Conservation (phyloP, 139 green algal species). For the Asterochloris sp. region DNA sequence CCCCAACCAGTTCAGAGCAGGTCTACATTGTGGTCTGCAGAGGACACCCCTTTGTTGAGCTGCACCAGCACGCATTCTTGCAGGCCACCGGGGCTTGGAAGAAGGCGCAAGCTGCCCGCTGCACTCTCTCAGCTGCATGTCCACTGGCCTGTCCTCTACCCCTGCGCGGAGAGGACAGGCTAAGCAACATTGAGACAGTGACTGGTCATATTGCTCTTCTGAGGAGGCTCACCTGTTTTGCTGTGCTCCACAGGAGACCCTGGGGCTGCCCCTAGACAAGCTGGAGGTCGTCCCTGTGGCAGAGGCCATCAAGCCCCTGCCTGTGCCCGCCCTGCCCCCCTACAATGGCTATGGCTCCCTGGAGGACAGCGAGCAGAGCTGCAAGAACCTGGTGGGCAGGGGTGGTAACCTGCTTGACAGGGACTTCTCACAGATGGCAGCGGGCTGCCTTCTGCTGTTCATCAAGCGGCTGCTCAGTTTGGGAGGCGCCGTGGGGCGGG, state of each 20-base stretch:
- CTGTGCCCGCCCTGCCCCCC: conserved; percentile 54
- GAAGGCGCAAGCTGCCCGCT: no score
- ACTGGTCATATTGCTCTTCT: neutral
- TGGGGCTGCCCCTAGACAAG: conserved; percentile 55
- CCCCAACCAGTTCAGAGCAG: no score
- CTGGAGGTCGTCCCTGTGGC: conserved; percentile 62
- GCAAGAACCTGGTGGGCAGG: conserved; percentile 62
- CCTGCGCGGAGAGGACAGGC: no score
- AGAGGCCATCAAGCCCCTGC: conserved; percentile 39
- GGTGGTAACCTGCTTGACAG: conserved; percentile 52
- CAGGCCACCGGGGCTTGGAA: no score
- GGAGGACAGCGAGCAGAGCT: conserved; percentile 85
- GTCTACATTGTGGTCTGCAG: no score
- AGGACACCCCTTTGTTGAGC: no score
- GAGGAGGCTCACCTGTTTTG: neutral
- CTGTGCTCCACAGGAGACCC: conserved; percentile 38
- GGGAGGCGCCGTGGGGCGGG: neutral
- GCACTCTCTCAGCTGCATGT: no score
- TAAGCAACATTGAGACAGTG: neutral
- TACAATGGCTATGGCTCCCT: conserved; percentile 80
- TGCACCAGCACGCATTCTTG: no score
- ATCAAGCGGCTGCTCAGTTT: neutral
- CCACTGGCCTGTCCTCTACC: no score
- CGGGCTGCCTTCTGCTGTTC: neutral
- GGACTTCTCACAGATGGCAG: neutral